Evolutionary conservation across 1,284 basidiomycete genomes (phyloP).

Genomic region (Apiotrichum siamense): DNA sequence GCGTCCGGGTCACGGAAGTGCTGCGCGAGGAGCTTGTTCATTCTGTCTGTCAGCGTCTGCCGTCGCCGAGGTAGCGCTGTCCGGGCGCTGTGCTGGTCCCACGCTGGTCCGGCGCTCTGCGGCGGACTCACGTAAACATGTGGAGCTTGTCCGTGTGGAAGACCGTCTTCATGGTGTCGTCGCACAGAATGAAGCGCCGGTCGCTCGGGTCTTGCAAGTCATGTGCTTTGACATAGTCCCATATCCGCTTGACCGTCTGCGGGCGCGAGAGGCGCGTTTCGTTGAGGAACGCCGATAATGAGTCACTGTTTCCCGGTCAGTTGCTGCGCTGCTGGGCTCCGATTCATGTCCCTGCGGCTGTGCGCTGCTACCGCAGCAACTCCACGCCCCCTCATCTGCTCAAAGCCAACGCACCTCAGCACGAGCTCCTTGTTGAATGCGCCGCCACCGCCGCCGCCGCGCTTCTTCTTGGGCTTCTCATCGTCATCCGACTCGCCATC

Average conservation of each 20-base stretch:
- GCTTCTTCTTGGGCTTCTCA: constrained; percentile 21
- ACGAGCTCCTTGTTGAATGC: constrained; percentile 47
- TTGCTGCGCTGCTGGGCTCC: too few species aligned
- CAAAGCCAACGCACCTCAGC: constrained; percentile 44
- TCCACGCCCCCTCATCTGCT: too few species aligned
- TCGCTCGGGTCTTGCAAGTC: constrained; percentile 51
- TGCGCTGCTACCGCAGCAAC: too few species aligned
- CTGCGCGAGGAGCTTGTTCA: constrained; percentile 44
- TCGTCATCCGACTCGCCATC: constrained; percentile 20
- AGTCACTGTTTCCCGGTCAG: constrained; percentile 25
- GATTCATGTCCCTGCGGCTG: too few species aligned
- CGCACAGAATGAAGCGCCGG: constrained; percentile 51
- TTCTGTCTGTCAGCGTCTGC: constrained; percentile 27
- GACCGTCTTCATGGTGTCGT: constrained; percentile 47
- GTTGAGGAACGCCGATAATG: constrained; percentile 32
- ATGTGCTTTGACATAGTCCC: constrained; percentile 52
- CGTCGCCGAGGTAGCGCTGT: too few species aligned
- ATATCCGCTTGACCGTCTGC: constrained; percentile 53
- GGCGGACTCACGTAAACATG: constrained; percentile 45
- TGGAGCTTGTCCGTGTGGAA: constrained; percentile 50
- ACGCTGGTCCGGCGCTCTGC: too few species aligned
- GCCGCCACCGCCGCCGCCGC: constrained; percentile 34
- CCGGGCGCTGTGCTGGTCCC: too few species aligned
- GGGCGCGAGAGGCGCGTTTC: constrained; percentile 46
- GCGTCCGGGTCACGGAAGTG: constrained; percentile 41